Conservation (phyloP, 129 eudicot species). For the Escallonia herrerae region DNA sequence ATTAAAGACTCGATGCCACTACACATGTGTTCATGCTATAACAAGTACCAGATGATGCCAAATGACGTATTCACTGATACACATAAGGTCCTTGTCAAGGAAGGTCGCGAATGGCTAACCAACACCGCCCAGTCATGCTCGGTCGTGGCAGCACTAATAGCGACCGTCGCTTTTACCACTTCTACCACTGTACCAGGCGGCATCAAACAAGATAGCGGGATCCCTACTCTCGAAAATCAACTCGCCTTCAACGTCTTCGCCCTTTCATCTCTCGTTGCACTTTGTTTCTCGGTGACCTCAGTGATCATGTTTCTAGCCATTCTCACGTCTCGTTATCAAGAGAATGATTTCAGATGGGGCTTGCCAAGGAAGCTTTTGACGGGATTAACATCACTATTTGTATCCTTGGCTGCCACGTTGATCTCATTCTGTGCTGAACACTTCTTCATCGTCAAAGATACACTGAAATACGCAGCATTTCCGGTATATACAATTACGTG, state of each 20-base stretch:
- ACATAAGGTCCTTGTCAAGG: conserved; percentile 5
- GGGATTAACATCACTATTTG: conserved; percentile 10
- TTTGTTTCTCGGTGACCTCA: conserved; percentile 14
- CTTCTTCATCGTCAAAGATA: conserved; percentile 9
- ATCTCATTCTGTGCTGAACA: conserved; percentile 14
- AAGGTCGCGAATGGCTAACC: conserved; percentile 12
- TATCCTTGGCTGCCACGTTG: conserved; percentile 8
- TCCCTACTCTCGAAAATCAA: not conserved
- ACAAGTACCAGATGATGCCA: not conserved
- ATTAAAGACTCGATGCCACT: conserved; percentile 8
- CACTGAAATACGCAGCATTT: conserved; percentile 2
- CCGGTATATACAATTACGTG: conserved; percentile 10
- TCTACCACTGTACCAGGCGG: conserved; percentile 17
- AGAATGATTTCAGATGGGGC: conserved; percentile 5
- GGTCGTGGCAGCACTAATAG: conserved; percentile 16
- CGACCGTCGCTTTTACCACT: conserved; percentile 15
- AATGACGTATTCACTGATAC: conserved; percentile 3
- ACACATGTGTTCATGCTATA: not conserved
- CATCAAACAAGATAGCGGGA: not conserved
- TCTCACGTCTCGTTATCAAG: conserved; percentile 16
- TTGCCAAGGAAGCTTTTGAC: conserved; percentile 15
- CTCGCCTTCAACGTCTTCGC: conserved; percentile 9
- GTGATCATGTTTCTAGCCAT: conserved; percentile 13
- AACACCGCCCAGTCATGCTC: conserved; percentile 20
- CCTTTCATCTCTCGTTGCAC: conserved; percentile 14